Evolutionary conservation across 257 asterid genomes (phyloP), one percentile per base, ranked within the genome.

Genomic region (Gardenia jasminoides): DNA sequence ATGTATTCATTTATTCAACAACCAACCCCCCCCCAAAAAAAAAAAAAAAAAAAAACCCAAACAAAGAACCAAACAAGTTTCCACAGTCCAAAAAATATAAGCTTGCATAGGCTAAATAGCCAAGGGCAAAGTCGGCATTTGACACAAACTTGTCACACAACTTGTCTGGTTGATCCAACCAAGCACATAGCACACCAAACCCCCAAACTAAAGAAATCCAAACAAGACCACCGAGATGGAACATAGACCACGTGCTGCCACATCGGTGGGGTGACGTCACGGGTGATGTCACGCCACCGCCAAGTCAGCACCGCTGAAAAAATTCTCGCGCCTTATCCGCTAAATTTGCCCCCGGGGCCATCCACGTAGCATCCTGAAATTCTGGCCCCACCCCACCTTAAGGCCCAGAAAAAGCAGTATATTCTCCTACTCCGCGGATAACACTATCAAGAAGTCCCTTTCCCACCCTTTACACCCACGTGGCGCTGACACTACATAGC

Each of bases 291-390:
- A 11, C 33, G 3, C 16, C 20, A 17, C 3, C 12, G 36, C 80
- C 83, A 83, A n/a, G 75, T 80, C 86, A 76, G 31, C 61, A 62
- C 36, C 78, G 4, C 64, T 69, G 39, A 6, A n/a, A n/a, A 13
- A 65, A 50, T 48, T 28, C 71, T 68, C 20, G 71, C 78, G 61
- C 81, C 80, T 80, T 84, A 84, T 84, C 85, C 87, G 81, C 83
- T 71, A 70, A 75, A 31, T 30, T 81, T 77, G 65, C 61, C 82
- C 74, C 81, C 81, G 4, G 56, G 58, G 30, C 4, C 4, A 11
- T 74, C 87, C 87, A 81, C 85, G 85, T 81, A 79, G 72, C 74
- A 28, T 33, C 20, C 16, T 5, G 9, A 44, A 0, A 16, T 19
- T n/a, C 20, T 43, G 76, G 24, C 73, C 79, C 72, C 61, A 36